phyloP scores from a whole-genome alignment of 2,329 filamentous ascomycete genomes.

The Penicillium capsulatum region DNA sequence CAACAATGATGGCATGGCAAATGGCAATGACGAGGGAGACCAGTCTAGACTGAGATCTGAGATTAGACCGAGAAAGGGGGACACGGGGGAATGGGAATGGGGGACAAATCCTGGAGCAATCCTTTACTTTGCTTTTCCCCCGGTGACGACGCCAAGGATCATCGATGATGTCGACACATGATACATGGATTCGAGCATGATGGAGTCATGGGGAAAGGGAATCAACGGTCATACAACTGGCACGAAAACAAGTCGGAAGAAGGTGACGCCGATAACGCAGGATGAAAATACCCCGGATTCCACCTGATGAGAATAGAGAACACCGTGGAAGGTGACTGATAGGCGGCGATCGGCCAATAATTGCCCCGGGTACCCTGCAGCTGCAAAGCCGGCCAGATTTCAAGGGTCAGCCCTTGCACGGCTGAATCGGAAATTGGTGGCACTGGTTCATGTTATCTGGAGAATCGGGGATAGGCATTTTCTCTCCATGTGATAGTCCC shows the following conservation, averaged over 20 bases:
- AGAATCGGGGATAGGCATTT: conserved; percentile 1
- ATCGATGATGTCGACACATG: conserved; percentile 26
- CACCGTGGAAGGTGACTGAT: conserved; percentile 9
- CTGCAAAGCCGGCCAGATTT: conserved; percentile 16
- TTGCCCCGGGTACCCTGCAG: conserved; percentile 17
- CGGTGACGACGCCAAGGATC: conserved; percentile 19
- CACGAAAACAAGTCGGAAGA: conserved; percentile 17
- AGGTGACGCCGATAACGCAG: conserved; percentile 3
- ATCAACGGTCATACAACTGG: conserved; percentile 13
- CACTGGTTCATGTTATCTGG: not conserved
- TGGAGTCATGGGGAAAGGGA: conserved; percentile 16
- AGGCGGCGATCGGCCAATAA: conserved; percentile 22
- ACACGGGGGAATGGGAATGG: not conserved
- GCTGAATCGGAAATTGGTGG: conserved; percentile 1
- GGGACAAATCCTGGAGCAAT: conserved; percentile 6
- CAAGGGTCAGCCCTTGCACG: conserved; percentile 1
- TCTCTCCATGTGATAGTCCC: no score
- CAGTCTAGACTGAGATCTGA: not conserved
- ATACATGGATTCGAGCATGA: conserved; percentile 17
- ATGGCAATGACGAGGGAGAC: conserved; percentile 7
- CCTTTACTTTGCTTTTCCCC: not conserved
- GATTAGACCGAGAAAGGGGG: not conserved
- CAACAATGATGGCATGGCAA: conserved; percentile 14
- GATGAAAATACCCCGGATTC: conserved; percentile 11
- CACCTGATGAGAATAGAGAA: not conserved